These are phyloP conservation scores for Heracleum sosnowskyi DNA, from an alignment of 129 eudicot genomes.

Conservation along the genomic window DNA sequence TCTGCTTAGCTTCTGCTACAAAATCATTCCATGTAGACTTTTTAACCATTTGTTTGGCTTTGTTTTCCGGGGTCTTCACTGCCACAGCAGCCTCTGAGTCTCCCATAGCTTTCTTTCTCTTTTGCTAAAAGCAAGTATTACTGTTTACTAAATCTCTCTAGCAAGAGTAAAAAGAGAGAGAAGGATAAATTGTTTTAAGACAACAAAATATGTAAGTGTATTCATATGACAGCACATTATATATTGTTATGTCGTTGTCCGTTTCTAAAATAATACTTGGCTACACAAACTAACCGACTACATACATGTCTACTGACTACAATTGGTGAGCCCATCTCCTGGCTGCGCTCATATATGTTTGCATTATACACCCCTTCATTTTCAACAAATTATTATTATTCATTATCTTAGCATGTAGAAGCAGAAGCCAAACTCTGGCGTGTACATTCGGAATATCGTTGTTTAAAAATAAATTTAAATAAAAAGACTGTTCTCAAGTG, in stretches of 20 bases:
- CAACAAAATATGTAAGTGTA: background rate
- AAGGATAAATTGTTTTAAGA: background rate
- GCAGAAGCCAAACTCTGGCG: too few species aligned
- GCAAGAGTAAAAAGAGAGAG: background rate
- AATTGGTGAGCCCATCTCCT: background rate
- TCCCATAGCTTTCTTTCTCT: background rate
- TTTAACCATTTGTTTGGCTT: background rate
- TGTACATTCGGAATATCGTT: too few species aligned
- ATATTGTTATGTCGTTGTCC: background rate
- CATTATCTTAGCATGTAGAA: too few species aligned
- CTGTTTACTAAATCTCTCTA: background rate
- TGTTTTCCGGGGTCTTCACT: background rate
- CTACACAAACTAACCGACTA: background rate
- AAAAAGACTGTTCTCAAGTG: too few species aligned
- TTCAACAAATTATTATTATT: background rate
- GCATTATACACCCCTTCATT: background rate
- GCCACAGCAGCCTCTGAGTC: constrained; percentile 4
- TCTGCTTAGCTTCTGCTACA: constrained; percentile 6
- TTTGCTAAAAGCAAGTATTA: background rate
- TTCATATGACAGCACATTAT: background rate
- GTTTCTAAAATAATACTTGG: background rate
- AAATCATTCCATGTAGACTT: constrained; percentile 5
- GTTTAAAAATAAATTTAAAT: too few species aligned
- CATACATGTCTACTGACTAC: too few species aligned
- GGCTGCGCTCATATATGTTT: background rate